Conservation (phyloP, 257 asterid species). For the Ilex aquifolium region DNA sequence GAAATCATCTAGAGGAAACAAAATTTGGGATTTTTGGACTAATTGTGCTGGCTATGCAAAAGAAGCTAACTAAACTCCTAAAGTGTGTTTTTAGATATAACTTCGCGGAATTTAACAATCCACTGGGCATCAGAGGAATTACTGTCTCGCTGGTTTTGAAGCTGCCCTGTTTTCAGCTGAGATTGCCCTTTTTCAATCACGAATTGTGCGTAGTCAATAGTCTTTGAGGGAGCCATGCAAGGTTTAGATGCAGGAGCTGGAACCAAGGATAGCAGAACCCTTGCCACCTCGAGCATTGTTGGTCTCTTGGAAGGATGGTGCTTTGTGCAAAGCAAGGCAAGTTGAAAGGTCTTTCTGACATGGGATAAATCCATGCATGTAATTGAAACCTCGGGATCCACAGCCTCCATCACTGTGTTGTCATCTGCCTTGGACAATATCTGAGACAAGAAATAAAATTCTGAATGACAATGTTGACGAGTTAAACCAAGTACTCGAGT, state of each 20-base stretch:
- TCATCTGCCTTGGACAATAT: conserved; percentile 76
- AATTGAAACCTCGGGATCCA: conserved; percentile 82
- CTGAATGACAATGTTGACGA: too few relatives aligned
- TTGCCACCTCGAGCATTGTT: conserved; percentile 79
- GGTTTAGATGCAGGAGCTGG: conserved; percentile 50
- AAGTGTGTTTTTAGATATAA: conserved; percentile 65
- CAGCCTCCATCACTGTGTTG: conserved; percentile 81
- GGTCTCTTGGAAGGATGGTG: conserved; percentile 72
- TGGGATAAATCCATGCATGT: conserved; percentile 73
- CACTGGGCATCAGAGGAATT: conserved; percentile 78
- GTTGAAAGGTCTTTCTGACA: conserved; percentile 72
- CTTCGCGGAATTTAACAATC: conserved; percentile 79
- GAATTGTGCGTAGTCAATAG: conserved; percentile 46
- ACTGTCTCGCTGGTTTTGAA: conserved; percentile 30
- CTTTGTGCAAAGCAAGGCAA: conserved; percentile 86
- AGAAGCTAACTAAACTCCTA: conserved; percentile 15
- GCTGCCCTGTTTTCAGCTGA: conserved; percentile 20
- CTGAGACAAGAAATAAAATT: conserved; percentile 23
- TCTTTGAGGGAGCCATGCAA: conserved; percentile 23
- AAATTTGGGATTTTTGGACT: too few relatives aligned
- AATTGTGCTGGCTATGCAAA: background rate
- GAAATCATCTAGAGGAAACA: too few relatives aligned
- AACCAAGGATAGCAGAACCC: conserved; percentile 62
- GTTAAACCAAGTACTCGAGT: too few relatives aligned
- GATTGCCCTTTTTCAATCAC: conserved; percentile 45